These are phyloP conservation scores for Colletotrichum limetticola DNA, from an alignment of 2,329 filamentous ascomycete genomes.

Conservation along the genomic window DNA sequence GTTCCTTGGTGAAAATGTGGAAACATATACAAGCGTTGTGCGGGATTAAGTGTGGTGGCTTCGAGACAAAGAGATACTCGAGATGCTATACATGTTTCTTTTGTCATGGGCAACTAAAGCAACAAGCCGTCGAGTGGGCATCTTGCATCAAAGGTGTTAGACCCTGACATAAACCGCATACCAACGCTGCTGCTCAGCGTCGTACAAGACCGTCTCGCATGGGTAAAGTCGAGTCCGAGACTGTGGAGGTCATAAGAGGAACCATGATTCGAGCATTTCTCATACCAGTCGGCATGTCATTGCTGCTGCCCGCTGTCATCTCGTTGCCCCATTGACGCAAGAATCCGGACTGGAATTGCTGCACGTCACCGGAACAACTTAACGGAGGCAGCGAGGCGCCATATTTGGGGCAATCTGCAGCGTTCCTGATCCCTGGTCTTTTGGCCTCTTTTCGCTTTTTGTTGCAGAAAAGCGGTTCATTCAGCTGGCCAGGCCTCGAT, in stretches of 20 bases:
- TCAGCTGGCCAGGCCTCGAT: slow-evolving; percentile 9
- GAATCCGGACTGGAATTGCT: slow-evolving; percentile 23
- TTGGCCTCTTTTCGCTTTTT: neutral
- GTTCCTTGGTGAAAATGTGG: neutral
- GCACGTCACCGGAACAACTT: slow-evolving; percentile 22
- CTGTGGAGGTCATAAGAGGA: slow-evolving; percentile 5
- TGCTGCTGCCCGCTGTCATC: slow-evolving; percentile 15
- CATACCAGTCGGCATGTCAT: neutral
- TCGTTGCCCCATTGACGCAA: slow-evolving; percentile 31
- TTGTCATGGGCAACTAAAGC: slow-evolving; percentile 21
- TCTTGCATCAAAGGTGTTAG: neutral
- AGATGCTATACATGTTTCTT: slow-evolving; percentile 14
- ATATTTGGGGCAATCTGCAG: slow-evolving; percentile 2
- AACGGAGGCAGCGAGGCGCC: neutral
- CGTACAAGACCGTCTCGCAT: neutral
- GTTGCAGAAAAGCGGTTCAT: slow-evolving; percentile 4
- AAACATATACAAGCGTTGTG: slow-evolving; percentile 19
- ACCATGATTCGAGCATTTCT: slow-evolving; percentile 30
- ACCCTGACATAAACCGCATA: slow-evolving; percentile 7
- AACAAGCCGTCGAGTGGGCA: neutral
- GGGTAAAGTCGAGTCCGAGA: neutral
- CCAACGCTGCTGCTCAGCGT: slow-evolving; percentile 11
- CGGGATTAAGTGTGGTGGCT: slow-evolving; percentile 4
- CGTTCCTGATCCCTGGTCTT: slow-evolving; percentile 22
- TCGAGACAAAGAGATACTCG: slow-evolving; percentile 22